phyloP scores from a whole-genome alignment of 2,329 filamentous ascomycete species.

The Falciphora oryzae region DNA sequence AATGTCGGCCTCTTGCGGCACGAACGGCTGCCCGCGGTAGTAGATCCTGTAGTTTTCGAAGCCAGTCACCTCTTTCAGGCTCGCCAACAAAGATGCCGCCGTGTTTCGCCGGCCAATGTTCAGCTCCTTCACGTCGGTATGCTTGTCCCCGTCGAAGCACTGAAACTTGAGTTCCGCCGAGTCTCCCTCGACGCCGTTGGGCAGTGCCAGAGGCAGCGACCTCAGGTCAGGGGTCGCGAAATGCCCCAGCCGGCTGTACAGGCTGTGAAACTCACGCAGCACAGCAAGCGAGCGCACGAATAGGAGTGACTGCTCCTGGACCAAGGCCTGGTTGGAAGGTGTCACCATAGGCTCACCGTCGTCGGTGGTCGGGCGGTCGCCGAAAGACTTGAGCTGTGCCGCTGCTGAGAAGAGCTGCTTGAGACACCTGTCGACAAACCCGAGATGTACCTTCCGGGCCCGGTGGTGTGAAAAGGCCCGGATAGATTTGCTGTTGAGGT shows the following conservation, averaged over 20 bases:
- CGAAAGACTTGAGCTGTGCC: conserved; percentile 44
- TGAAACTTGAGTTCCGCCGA: conserved; percentile 66
- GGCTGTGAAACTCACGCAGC: conserved; percentile 60
- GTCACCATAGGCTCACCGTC: conserved; percentile 50
- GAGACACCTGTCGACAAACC: conserved; percentile 68
- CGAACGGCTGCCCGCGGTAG: conserved; percentile 60
- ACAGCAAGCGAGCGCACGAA: conserved; percentile 66
- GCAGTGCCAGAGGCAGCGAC: conserved; percentile 44
- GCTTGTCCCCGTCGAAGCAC: conserved; percentile 57
- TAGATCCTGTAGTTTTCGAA: conserved; percentile 73
- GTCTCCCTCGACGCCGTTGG: conserved; percentile 54
- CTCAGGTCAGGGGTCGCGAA: conserved; percentile 54
- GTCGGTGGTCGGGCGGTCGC: conserved; percentile 33
- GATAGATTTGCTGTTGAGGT: conserved; percentile 53
- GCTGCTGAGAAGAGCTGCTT: conserved; percentile 62
- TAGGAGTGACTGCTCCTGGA: conserved; percentile 50
- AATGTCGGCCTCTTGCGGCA: conserved; percentile 53
- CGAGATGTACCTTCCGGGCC: conserved; percentile 57
- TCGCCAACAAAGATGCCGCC: conserved; percentile 60
- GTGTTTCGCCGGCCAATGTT: conserved; percentile 67
- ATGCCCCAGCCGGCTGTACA: conserved; percentile 55
- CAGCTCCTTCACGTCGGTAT: conserved; percentile 56
- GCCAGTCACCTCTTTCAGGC: conserved; percentile 61
- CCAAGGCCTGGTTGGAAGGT: conserved; percentile 40
- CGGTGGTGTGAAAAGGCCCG: conserved; percentile 41